Evolutionary conservation across 441 rosid genomes (phyloP).

Genomic region (Pelargonium hybrid): DNA sequence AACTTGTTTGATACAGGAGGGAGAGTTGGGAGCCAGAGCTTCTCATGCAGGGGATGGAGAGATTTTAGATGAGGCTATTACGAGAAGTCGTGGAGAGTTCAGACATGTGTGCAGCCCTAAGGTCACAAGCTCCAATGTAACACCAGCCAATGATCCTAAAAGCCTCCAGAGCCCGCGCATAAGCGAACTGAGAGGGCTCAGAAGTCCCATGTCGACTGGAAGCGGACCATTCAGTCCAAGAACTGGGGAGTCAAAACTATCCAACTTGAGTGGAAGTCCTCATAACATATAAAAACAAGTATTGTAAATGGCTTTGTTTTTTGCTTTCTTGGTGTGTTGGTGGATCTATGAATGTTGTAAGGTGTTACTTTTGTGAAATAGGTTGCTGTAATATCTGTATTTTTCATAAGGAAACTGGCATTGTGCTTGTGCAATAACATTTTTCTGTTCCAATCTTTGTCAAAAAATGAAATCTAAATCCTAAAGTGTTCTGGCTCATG

Average conservation of each 20-base stretch:
- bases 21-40: background rate
- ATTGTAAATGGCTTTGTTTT: background rate
- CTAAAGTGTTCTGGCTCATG: too few species aligned
- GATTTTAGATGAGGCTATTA: slow-evolving; percentile 54
- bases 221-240: slow-evolving; percentile 35
- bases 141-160: slow-evolving; percentile 31
- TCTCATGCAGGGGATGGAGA: slow-evolving; percentile 32
- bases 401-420: too few species aligned
- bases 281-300: slow-evolving; percentile 23
- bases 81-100: slow-evolving; percentile 68
- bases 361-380: too few species aligned
- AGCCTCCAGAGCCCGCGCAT: slow-evolving; percentile 32
- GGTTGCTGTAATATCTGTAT: too few species aligned
- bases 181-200: slow-evolving; percentile 24
- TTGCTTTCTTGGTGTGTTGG: too few species aligned
- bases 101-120: slow-evolving; percentile 47
- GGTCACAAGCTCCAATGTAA: slow-evolving; percentile 36
- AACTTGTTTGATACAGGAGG: background rate
- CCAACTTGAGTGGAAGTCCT: slow-evolving; percentile 53
- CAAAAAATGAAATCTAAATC: too few species aligned
- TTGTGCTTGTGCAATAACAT: too few species aligned
- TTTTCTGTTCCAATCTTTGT: too few species aligned
- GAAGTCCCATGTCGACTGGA: slow-evolving; percentile 25
- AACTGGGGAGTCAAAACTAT: slow-evolving; percentile 26
- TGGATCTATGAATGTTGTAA: too few species aligned